Evolutionary conservation across 2,329 filamentous ascomycete genomes (phyloP), one percentile per base, ranked within the genome.

Genomic region (Stachybotrys chartarum): DNA sequence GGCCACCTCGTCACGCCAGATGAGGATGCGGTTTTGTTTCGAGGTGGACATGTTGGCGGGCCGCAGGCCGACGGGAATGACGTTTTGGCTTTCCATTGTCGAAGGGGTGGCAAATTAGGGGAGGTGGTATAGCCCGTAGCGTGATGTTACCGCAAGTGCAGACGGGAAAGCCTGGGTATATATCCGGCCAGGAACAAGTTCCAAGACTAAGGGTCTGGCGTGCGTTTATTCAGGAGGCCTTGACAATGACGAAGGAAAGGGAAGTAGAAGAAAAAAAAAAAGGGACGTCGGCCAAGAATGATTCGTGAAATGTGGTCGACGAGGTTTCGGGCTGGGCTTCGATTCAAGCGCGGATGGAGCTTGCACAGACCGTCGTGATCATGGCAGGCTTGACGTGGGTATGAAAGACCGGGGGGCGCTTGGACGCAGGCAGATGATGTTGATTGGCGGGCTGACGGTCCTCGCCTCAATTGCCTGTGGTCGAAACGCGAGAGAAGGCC

Each of bases 1-100:
- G 42, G 69, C 69, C 51, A 82, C 76, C 66, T 82, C 79, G 53
- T 68, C 67, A 55, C 75, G 75, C 79, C 79, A 82, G 57, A 76
- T 70, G 56, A 76, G 66, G 59, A 82, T 78, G 64, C 74, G 72
- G 51, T 69, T 64, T 51, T 72, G 67, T 55, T 71, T 71, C 54
- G 69, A 62, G 35, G 65, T 58, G 52, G 67, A 65, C 60, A 71
- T 69, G 35, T 42, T 42, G 59, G 63, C 61, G 30, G 62, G 55
- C 55, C 59, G 52, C 52, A 31, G 16, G 53, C 55, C 50, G 50
- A 53, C 44, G 51, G 52, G 35, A 32, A 42, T 42, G 35, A 10
- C 35, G 35, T 42, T 42, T 14, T 42, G 35, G 35, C 10, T 54
- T 50, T 42, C 48, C 30, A 32, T 56, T 47, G 44, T 56, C 18